Evolutionary conservation across 805 yeast genomes (phyloP).

Genomic region (Kazachstania viticola): DNA sequence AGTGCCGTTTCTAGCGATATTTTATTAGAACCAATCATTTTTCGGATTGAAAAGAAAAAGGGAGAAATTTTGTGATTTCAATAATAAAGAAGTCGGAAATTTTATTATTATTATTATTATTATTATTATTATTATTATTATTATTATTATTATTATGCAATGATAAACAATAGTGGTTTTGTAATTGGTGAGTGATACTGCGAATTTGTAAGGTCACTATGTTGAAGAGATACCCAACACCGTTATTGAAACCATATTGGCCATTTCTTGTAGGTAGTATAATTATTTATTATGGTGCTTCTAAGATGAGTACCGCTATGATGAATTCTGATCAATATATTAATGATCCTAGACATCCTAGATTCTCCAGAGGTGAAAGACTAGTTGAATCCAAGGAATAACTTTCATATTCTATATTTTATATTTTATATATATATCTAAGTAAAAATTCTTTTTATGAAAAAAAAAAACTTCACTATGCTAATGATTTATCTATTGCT

Average conservation of each 20-base stretch:
- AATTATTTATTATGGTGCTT: slow-evolving; percentile 57
- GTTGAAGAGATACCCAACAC: slow-evolving; percentile 34
- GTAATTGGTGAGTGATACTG: too few species aligned
- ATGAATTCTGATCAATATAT: slow-evolving; percentile 68
- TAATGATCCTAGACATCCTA: slow-evolving; percentile 95
- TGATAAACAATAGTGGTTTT: too few species aligned
- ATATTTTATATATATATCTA: too few species aligned
- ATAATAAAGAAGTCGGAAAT: too few species aligned
- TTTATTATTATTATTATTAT: too few species aligned
- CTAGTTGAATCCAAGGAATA: slow-evolving; percentile 22
- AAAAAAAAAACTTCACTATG: too few species aligned
- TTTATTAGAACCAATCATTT: too few species aligned
- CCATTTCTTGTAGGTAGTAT: slow-evolving; percentile 82
- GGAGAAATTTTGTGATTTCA: too few species aligned
- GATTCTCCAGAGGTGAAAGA: slow-evolving; percentile 54
- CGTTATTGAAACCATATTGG: slow-evolving; percentile 60
- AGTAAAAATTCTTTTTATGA: background rate
- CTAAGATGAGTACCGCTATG: slow-evolving; percentile 57
- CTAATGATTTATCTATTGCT: slow-evolving; percentile 35
- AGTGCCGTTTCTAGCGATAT: too few species aligned
- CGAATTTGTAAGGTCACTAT: slow-evolving; percentile 6
- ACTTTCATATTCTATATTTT: background rate
- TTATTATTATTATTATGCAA: too few species aligned
- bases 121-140: too few species aligned
- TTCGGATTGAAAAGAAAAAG: too few species aligned